A percentile compares a stretch with the other conserved stretches of the same genome.
These are phyloP conservation scores for Hypoxylon fuscum DNA, from an alignment of 495 filamentous ascomycete species.

Conservation along the genomic window DNA sequence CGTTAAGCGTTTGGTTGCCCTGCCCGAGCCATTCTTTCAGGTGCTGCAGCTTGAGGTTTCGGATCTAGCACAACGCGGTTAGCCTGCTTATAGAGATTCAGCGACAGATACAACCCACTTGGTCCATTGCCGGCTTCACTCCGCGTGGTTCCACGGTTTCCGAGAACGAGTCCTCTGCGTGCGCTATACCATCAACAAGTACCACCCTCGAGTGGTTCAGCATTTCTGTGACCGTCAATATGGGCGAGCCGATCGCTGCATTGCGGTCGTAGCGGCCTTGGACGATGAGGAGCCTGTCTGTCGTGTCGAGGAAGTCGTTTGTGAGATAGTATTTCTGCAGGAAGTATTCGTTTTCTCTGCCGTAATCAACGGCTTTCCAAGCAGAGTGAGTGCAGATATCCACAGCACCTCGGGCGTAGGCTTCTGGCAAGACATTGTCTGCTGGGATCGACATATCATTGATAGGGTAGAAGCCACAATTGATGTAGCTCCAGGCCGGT, in stretches of 20 bases:
- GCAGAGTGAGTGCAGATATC: slow-evolving; percentile 19
- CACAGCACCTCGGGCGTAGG: slow-evolving; percentile 21
- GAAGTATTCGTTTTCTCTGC: slow-evolving; percentile 33
- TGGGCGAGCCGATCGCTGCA: slow-evolving; percentile 32
- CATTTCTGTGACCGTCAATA: slow-evolving; percentile 13
- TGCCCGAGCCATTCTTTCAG: slow-evolving; percentile 31
- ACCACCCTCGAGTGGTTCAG: slow-evolving; percentile 31
- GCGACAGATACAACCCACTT: slow-evolving; percentile 3
- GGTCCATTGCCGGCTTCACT: slow-evolving; percentile 26
- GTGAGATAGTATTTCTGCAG: slow-evolving; percentile 30
- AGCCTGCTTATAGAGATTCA: not conserved
- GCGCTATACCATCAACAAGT: slow-evolving; percentile 20
- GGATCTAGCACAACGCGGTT: slow-evolving; percentile 19
- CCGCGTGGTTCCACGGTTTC: slow-evolving; percentile 25
- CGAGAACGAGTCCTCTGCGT: slow-evolving; percentile 34
- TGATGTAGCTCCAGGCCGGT: slow-evolving; percentile 25
- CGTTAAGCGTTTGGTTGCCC: slow-evolving; percentile 18
- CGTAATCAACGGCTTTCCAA: slow-evolving; percentile 25
- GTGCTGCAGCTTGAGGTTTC: slow-evolving; percentile 27
- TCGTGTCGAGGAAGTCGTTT: slow-evolving; percentile 22
- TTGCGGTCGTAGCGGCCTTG: slow-evolving; percentile 27
- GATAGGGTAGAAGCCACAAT: slow-evolving; percentile 29
- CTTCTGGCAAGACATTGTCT: slow-evolving; percentile 29
- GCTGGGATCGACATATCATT: slow-evolving; percentile 30
- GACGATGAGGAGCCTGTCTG: slow-evolving; percentile 23